phyloP scores from a whole-genome alignment of 2,329 filamentous ascomycete genomes.

The Didymella sp. region DNA sequence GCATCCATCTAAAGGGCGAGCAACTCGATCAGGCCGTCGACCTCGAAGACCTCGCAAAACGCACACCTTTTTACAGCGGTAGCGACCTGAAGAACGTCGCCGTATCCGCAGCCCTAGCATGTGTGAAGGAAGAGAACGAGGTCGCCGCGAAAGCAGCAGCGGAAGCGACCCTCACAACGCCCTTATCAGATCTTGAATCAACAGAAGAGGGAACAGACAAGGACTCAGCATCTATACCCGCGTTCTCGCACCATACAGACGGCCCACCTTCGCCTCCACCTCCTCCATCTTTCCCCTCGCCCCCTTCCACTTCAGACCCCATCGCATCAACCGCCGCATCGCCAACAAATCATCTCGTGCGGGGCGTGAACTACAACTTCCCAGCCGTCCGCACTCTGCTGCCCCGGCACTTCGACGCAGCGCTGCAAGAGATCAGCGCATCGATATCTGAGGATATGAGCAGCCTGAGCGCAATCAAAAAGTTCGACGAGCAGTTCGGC shows the following conservation, averaged over 20 bases:
- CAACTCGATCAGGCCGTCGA: conserved; percentile 66
- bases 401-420: conserved; percentile 79
- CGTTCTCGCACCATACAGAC: conserved; percentile 6
- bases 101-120: conserved; percentile 79
- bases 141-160: conserved; percentile 40
- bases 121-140: conserved; percentile 75
- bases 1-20: conserved; percentile 75
- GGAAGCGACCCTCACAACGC: conserved; percentile 20
- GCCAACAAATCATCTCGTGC: conserved; percentile 38
- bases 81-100: conserved; percentile 84
- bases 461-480: conserved; percentile 81
- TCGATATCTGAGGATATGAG: conserved; percentile 95
- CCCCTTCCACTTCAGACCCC: neutral
- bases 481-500: conserved; percentile 95
- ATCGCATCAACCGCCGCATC: conserved; percentile 13
- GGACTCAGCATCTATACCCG: neutral
- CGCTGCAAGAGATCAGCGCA: conserved; percentile 85
- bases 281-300: conserved; percentile 1
- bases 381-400: conserved; percentile 72
- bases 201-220: neutral
- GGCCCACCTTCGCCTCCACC: conserved; percentile 2
- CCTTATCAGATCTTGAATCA: neutral
- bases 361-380: conserved; percentile 61
- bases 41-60: conserved; percentile 67
- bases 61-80: conserved; percentile 79